These are phyloP conservation scores for Myochromella boudieri DNA, from an alignment of 768 basidiomycete species.

Conservation along the genomic window DNA sequence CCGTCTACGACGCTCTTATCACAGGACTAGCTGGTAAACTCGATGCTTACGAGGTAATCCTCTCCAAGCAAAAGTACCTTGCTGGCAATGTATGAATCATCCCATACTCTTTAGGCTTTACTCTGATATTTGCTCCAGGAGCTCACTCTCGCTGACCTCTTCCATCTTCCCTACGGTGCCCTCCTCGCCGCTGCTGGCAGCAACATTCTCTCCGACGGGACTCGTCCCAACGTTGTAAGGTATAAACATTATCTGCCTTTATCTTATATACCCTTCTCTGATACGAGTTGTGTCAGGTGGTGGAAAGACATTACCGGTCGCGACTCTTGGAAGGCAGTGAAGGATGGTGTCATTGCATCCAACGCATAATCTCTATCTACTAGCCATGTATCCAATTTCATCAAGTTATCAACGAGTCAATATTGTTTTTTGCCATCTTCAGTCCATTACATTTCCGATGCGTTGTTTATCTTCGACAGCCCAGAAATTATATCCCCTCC, in stretches of 20 bases:
- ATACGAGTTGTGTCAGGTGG: conserved; percentile 35
- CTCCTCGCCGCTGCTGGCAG: conserved; percentile 22
- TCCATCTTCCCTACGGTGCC: conserved; percentile 40
- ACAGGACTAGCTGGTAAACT: conserved; percentile 38
- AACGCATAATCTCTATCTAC: too few species aligned
- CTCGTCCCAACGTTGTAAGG: conserved; percentile 45
- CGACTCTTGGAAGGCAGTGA: neutral
- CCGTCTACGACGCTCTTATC: conserved; percentile 28
- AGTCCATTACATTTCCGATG: too few species aligned
- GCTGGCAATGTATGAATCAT: conserved; percentile 48
- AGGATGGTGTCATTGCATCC: neutral
- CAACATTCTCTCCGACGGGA: conserved; percentile 24
- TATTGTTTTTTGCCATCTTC: too few species aligned
- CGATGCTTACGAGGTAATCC: conserved; percentile 54
- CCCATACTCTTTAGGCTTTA: conserved; percentile 46
- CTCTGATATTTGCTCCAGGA: conserved; percentile 25
- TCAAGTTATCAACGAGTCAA: too few species aligned
- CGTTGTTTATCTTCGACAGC: too few species aligned
- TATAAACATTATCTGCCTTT: conserved; percentile 16
- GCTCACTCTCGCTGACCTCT: conserved; percentile 47
- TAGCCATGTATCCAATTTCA: too few species aligned
- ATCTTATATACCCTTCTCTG: neutral
- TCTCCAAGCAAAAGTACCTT: conserved; percentile 56
- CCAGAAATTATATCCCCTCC: too few species aligned
- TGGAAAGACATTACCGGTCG: conserved; percentile 29